Conservation (phyloP, 1,139 yeast species). For the Ogataea hybrid region DNA sequence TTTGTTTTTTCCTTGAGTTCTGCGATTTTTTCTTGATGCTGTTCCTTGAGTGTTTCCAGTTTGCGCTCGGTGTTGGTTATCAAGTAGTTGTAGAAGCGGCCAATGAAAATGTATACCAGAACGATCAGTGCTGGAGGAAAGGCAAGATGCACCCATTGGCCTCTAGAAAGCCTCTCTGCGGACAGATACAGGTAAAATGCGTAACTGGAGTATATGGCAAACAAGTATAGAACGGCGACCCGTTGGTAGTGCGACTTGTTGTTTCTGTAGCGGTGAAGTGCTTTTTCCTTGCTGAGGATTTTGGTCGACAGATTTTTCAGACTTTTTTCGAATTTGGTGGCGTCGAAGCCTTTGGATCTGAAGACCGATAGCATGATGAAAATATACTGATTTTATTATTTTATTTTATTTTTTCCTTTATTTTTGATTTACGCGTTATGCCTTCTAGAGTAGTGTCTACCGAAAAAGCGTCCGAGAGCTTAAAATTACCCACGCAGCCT, state of each 20-base stretch:
- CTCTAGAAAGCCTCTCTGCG: slow-evolving; percentile 13
- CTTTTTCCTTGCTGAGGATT: slow-evolving; percentile 39
- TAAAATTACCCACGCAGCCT: slow-evolving; percentile 9
- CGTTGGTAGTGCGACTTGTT: slow-evolving; percentile 25
- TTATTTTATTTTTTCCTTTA: background rate
- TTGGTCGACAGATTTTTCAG: slow-evolving; percentile 42
- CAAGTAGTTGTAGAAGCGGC: slow-evolving; percentile 30
- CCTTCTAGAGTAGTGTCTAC: slow-evolving; percentile 34
- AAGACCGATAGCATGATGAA: slow-evolving; percentile 19
- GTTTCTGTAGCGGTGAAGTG: slow-evolving; percentile 29
- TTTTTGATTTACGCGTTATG: slow-evolving; percentile 19
- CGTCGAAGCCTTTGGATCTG: slow-evolving; percentile 40
- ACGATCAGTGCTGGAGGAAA: slow-evolving; percentile 36
- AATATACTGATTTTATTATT: too few relatives aligned
- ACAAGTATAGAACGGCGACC: slow-evolving; percentile 30
- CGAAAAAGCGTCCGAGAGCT: slow-evolving; percentile 29
- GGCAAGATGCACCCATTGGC: slow-evolving; percentile 21
- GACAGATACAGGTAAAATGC: slow-evolving; percentile 30
- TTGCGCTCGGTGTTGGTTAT: slow-evolving; percentile 23
- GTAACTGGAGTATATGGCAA: slow-evolving; percentile 36
- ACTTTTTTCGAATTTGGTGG: slow-evolving; percentile 50
- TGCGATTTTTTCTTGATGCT: slow-evolving; percentile 62
- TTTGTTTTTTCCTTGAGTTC: slow-evolving; percentile 78
- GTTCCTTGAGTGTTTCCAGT: slow-evolving; percentile 42
- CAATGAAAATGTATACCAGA: slow-evolving; percentile 28